A percentile compares a stretch with the other conserved stretches of the same genome.
phyloP scores from a whole-genome alignment of 257 asterid genomes.

The Solanum appendiculatum region DNA sequence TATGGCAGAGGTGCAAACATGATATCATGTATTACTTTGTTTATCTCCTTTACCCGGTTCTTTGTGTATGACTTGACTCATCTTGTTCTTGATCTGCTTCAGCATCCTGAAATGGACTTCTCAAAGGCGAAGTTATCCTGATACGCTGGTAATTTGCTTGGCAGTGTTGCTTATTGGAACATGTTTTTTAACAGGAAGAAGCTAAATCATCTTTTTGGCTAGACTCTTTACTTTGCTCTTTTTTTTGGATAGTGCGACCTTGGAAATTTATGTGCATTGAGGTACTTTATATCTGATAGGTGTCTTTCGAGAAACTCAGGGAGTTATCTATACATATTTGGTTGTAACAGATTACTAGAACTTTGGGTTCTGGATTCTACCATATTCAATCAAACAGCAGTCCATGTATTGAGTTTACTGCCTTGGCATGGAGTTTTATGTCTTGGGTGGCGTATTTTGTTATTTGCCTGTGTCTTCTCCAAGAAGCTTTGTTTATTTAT shows the following conservation, averaged over 20 bases:
- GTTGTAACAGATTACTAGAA: background rate
- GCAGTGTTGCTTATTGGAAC: background rate
- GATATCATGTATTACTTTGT: background rate
- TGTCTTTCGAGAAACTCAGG: background rate
- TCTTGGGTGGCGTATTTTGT: background rate
- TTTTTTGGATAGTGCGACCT: background rate
- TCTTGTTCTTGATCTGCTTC: slow-evolving; percentile 9
- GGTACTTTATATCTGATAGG: background rate
- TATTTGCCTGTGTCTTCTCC: background rate
- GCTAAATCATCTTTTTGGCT: background rate
- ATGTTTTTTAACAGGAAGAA: background rate
- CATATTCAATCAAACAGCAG: background rate
- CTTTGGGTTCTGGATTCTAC: background rate
- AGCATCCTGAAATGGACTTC: slow-evolving; percentile 85
- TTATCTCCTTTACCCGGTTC: background rate
- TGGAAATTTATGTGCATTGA: background rate
- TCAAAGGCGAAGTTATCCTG: slow-evolving; percentile 47
- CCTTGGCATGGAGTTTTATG: background rate
- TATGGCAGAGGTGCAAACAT: slow-evolving; percentile 55
- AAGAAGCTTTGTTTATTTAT: background rate
- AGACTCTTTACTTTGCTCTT: background rate
- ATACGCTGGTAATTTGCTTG: background rate
- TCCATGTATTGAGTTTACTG: background rate
- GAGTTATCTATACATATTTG: background rate
- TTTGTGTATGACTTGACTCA: background rate